phyloP scores from a whole-genome alignment of 2,329 filamentous ascomycete species.

The Thermoascus crustaceus region DNA sequence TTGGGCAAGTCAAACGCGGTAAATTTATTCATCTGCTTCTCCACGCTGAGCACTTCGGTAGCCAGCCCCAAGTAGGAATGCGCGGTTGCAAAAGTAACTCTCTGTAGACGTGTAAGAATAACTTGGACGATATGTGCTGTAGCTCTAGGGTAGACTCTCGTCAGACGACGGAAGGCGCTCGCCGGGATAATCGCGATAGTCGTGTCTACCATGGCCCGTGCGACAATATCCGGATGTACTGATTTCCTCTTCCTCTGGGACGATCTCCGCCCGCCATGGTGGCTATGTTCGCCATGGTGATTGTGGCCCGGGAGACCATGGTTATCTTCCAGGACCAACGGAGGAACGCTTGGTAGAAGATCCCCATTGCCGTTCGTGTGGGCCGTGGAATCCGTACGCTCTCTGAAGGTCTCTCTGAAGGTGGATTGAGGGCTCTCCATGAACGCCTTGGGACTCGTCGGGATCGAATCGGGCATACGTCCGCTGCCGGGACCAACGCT shows the following conservation, averaged over 20 bases:
- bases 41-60: slow-evolving; percentile 82
- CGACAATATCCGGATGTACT: slow-evolving; percentile 92
- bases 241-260: slow-evolving; percentile 54
- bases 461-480: slow-evolving; percentile 30
- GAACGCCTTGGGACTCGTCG: slow-evolving; percentile 29
- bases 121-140: slow-evolving; percentile 97
- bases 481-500: slow-evolving; percentile 23
- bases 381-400: slow-evolving; percentile 13
- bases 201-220: slow-evolving; percentile 90
- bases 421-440: slow-evolving; percentile 21
- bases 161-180: slow-evolving; percentile 86
- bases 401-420: slow-evolving; percentile 15
- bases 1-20: slow-evolving; percentile 89
- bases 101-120: slow-evolving; percentile 85
- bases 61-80: slow-evolving; percentile 91
- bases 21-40: slow-evolving; percentile 88
- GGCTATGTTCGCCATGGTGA: slow-evolving; percentile 15
- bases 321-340: slow-evolving; percentile 59
- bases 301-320: slow-evolving; percentile 20
- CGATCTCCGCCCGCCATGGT: no score
- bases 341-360: slow-evolving; percentile 58
- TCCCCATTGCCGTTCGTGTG: slow-evolving; percentile 19
- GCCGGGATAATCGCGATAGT: slow-evolving; percentile 98
- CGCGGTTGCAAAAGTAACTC: slow-evolving; percentile 88
- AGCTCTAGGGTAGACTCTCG: slow-evolving; percentile 88